phyloP scores from a whole-genome alignment of 139 green algal genomes.

The Coelastrella sp. region DNA sequence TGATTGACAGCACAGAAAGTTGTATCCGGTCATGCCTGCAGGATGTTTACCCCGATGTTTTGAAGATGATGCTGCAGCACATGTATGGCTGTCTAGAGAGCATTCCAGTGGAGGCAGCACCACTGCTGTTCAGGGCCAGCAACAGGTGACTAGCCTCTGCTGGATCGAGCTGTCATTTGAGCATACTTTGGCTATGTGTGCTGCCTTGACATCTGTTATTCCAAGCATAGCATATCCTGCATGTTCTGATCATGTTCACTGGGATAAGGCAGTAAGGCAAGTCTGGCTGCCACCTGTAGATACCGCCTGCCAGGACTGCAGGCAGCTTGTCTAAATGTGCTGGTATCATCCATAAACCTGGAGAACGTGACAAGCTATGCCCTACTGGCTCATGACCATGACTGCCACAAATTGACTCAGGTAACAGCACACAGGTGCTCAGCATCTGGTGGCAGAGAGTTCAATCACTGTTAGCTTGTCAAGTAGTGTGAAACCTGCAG shows the following conservation, averaged over 20 bases:
- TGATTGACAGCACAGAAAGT: not conserved
- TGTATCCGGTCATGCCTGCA: not conserved
- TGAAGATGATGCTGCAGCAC: slow-evolving; percentile 49
- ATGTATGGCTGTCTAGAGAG: slow-evolving; percentile 44
- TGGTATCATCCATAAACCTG: slow-evolving; percentile 4
- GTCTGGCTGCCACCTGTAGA: too few species aligned
- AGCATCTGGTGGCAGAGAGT: not conserved
- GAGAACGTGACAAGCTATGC: slow-evolving; percentile 36
- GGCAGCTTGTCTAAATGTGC: slow-evolving; percentile 12
- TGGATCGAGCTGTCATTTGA: too few species aligned
- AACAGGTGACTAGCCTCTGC: slow-evolving; percentile 41
- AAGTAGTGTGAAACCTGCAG: too few species aligned
- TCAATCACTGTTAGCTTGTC: not conserved
- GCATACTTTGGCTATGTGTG: too few species aligned
- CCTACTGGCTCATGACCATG: slow-evolving; percentile 43
- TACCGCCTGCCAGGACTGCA: slow-evolving; percentile 34
- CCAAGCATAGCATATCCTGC: too few species aligned
- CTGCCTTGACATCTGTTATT: too few species aligned
- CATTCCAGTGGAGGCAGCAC: slow-evolving; percentile 6
- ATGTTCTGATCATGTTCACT: too few species aligned
- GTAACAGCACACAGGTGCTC: not conserved
- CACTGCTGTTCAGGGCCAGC: slow-evolving; percentile 37
- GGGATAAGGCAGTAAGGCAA: too few species aligned
- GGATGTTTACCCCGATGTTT: slow-evolving; percentile 26
- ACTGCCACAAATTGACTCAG: slow-evolving; percentile 24